These are phyloP conservation scores for Saturnispora sanitii DNA, from an alignment of 805 yeast genomes.

Conservation along the genomic window DNA sequence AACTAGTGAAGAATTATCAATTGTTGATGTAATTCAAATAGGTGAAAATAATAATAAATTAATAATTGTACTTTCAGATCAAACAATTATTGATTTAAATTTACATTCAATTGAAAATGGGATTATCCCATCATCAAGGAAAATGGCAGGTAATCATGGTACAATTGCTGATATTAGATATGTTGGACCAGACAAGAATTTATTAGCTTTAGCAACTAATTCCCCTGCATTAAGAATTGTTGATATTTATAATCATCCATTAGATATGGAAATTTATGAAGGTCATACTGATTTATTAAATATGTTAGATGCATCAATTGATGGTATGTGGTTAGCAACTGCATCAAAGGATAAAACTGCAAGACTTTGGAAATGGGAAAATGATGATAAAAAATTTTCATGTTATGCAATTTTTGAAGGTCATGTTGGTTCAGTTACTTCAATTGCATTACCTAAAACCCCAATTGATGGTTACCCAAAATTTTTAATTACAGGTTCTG, in stretches of 20 bases:
- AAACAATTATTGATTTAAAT: constrained; percentile 44
- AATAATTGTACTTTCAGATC: constrained; percentile 68
- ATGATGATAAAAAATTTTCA: constrained; percentile 29
- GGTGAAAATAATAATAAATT: constrained; percentile 24
- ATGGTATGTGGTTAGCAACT: constrained; percentile 85
- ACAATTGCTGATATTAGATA: constrained; percentile 83
- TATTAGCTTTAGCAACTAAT: constrained; percentile 83
- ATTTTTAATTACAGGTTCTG: constrained; percentile 73
- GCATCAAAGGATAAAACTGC: constrained; percentile 87
- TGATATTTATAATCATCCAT: constrained; percentile 44
- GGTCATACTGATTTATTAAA: constrained; percentile 86
- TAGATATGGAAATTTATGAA: constrained; percentile 55
- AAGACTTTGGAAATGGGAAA: constrained; percentile 66
- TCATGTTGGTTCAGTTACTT: constrained; percentile 80
- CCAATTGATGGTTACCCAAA: constrained; percentile 39
- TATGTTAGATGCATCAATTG: constrained; percentile 62
- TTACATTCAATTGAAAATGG: constrained; percentile 20
- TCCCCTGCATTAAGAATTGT: constrained; percentile 80
- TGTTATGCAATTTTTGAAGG: constrained; percentile 65
- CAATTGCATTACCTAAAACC: constrained; percentile 62
- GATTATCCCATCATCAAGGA: constrained; percentile 36
- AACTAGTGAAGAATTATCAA: constrained; percentile 63
- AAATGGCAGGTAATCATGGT: constrained; percentile 90
- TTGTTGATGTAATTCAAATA: constrained; percentile 41
- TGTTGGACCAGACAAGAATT: constrained; percentile 50